phyloP scores from a whole-genome alignment of 495 filamentous ascomycete species.

The Penicillium atrosanguineum region DNA sequence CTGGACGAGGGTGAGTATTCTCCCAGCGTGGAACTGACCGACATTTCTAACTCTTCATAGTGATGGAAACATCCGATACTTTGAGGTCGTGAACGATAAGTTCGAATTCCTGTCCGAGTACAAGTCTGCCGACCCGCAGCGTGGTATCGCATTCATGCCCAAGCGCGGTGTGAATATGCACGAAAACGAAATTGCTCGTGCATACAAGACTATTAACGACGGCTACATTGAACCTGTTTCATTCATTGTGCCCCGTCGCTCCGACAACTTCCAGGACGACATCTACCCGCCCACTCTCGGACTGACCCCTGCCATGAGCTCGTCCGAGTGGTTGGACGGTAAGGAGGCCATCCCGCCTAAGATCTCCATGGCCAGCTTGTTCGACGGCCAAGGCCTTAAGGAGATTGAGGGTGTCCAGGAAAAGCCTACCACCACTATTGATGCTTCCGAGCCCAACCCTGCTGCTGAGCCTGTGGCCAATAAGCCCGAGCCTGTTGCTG shows the following conservation, averaged over 20 bases:
- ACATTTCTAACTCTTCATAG: slow-evolving; percentile 42
- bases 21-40: too few relatives aligned
- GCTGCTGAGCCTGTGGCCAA: slow-evolving; percentile 30
- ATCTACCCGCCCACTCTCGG: slow-evolving; percentile 87
- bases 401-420: slow-evolving; percentile 67
- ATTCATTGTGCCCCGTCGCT: slow-evolving; percentile 90
- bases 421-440: slow-evolving; percentile 52
- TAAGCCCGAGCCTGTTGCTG: slow-evolving; percentile 42
- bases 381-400: slow-evolving; percentile 73
- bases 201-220: slow-evolving; percentile 96
- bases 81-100: slow-evolving; percentile 94
- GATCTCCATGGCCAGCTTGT: slow-evolving; percentile 89
- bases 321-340: slow-evolving; percentile 81
- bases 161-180: slow-evolving; percentile 94
- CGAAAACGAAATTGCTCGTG: slow-evolving; percentile 94
- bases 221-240: slow-evolving; percentile 93
- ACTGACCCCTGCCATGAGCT: slow-evolving; percentile 71
- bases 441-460: slow-evolving; percentile 42
- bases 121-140: slow-evolving; percentile 90
- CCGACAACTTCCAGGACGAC: slow-evolving; percentile 97
- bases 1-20: slow-evolving; percentile 82
- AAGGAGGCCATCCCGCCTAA: slow-evolving; percentile 81
- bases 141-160: slow-evolving; percentile 91
- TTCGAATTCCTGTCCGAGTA: slow-evolving; percentile 95
- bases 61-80: slow-evolving; percentile 98